Evolutionary conservation across 2,329 filamentous ascomycete genomes (phyloP).

Genomic region (Lecanicillium sp.): DNA sequence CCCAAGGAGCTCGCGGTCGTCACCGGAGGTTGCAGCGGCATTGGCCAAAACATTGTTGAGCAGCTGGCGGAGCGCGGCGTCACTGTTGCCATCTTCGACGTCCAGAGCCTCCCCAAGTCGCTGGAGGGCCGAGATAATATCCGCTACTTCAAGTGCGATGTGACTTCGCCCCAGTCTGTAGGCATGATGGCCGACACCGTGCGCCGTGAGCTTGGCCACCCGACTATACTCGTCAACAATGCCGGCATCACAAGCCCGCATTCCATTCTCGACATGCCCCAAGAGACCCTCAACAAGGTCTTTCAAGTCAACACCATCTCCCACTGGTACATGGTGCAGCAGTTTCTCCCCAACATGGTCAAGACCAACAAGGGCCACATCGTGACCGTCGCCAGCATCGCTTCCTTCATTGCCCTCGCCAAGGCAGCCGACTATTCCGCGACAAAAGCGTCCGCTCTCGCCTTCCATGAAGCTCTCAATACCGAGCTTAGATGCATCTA

Average conservation of each 20-base stretch:
- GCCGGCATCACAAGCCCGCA: constrained; percentile 49
- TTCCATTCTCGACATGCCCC: constrained; percentile 44
- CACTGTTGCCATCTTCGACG: constrained; percentile 59
- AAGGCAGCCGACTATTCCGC: constrained; percentile 56
- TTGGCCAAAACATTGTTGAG: constrained; percentile 54
- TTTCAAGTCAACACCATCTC: constrained; percentile 59
- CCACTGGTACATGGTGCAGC: constrained; percentile 52
- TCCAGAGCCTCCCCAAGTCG: constrained; percentile 19
- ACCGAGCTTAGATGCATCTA: constrained; percentile 47
- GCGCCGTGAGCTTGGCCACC: constrained; percentile 43
- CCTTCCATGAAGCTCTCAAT: constrained; percentile 55
- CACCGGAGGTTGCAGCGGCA: constrained; percentile 62
- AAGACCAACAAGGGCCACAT: constrained; percentile 56
- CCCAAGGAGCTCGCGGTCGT: constrained; percentile 56
- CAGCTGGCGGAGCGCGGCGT: constrained; percentile 50
- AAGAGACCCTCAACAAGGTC: constrained; percentile 48
- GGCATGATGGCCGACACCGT: constrained; percentile 38
- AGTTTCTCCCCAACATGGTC: constrained; percentile 56
- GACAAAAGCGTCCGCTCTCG: constrained; percentile 52
- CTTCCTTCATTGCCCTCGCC: constrained; percentile 49
- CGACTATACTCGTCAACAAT: constrained; percentile 49
- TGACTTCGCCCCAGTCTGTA: constrained; percentile 46
- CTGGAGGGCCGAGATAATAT: constrained; percentile 36
- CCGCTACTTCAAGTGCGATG: constrained; percentile 58
- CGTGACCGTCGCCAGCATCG: constrained; percentile 56